Percentiles rank a stretch among this genome's conserved stretches.
Conservation (phyloP, 75 land plant species). For the Pinus albicaulis region DNA sequence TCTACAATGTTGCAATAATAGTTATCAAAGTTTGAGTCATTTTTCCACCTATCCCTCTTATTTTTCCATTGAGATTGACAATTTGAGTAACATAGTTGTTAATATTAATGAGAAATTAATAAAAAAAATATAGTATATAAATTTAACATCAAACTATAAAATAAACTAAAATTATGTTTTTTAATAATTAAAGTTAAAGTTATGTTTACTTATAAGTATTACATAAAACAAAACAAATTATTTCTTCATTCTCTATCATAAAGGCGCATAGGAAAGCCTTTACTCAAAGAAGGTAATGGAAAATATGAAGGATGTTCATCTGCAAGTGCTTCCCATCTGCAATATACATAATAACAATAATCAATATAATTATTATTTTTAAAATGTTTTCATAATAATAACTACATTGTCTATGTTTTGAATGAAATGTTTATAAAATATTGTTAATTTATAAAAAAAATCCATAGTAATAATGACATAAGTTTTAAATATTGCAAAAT, state of each 20-base stretch:
- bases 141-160: too few relatives aligned
- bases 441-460: neutral
- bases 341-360: neutral
- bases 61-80: too few relatives aligned
- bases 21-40: too few relatives aligned
- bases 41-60: too few relatives aligned
- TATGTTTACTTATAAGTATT: too few relatives aligned
- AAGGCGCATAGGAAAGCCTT: neutral
- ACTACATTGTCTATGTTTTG: neutral
- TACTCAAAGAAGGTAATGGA: neutral
- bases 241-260: neutral
- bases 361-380: neutral
- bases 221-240: too few relatives aligned
- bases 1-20: too few relatives aligned
- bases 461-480: neutral
- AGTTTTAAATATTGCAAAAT: neutral
- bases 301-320: neutral
- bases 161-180: too few relatives aligned
- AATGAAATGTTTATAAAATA: neutral
- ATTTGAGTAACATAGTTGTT: too few relatives aligned
- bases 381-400: neutral
- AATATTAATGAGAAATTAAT: too few relatives aligned
- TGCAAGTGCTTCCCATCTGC: neutral
- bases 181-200: too few relatives aligned
- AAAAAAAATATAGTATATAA: too few relatives aligned